phyloP scores from a whole-genome alignment of 2,329 filamentous ascomycete genomes.

The Zymoseptoria crescenta region DNA sequence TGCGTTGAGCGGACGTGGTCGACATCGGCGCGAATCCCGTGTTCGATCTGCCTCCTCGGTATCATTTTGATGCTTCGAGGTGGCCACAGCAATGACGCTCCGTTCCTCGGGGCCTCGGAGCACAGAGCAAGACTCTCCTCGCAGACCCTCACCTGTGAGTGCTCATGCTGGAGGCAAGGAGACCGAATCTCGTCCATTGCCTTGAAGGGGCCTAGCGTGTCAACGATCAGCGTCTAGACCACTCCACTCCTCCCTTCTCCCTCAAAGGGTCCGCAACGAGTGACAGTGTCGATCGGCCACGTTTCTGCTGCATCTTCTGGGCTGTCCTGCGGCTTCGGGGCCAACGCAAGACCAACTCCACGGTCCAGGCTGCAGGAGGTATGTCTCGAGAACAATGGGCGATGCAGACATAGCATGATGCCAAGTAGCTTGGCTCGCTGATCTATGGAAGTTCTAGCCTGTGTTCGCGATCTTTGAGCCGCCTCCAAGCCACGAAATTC shows the following conservation, averaged over 20 bases:
- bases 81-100: neutral
- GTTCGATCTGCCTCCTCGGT: too few relatives aligned
- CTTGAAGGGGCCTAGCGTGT: neutral
- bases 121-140: neutral
- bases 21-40: neutral
- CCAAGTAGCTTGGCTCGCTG: neutral
- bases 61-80: neutral
- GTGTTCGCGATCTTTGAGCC: neutral
- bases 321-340: neutral
- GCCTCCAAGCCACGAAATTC: neutral
- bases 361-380: too few relatives aligned
- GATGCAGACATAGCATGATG: neutral
- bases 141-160: neutral
- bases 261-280: too few relatives aligned
- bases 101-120: too few relatives aligned
- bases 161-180: neutral
- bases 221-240: neutral
- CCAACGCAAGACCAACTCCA: neutral
- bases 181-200: neutral
- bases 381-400: neutral
- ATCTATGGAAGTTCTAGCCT: neutral
- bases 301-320: neutral
- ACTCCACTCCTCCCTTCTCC: too few relatives aligned
- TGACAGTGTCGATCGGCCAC: neutral
- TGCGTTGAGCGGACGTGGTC: too few relatives aligned